These are phyloP conservation scores for Ambrosia trifida DNA, from an alignment of 129 eudicot species.

Conservation along the genomic window DNA sequence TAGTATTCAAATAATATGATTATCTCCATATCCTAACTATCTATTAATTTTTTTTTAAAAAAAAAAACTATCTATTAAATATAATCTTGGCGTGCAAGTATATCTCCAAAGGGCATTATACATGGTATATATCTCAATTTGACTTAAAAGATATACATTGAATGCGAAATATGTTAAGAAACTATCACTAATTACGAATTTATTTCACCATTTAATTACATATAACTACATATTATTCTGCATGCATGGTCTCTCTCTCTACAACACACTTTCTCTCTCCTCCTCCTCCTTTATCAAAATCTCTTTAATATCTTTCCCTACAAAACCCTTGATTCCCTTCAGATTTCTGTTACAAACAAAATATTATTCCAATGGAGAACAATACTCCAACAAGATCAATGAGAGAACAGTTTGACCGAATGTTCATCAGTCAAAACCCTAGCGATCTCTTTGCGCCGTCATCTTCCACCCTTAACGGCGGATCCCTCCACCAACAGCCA, in stretches of 20 bases:
- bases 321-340: slow-evolving; percentile 29
- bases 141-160: slow-evolving; percentile 27
- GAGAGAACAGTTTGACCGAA: slow-evolving; percentile 31
- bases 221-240: background rate
- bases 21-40: background rate
- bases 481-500: slow-evolving; percentile 19
- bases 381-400: slow-evolving; percentile 10
- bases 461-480: slow-evolving; percentile 15
- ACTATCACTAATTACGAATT: slow-evolving; percentile 29
- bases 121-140: slow-evolving; percentile 15
- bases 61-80: background rate
- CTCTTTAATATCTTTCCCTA: slow-evolving; percentile 30
- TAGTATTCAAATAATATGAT: background rate
- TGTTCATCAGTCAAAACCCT: slow-evolving; percentile 36
- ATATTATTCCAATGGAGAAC: slow-evolving; percentile 25
- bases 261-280: slow-evolving; percentile 6
- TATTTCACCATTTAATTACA: slow-evolving; percentile 11
- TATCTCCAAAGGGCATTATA: slow-evolving; percentile 8
- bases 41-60: background rate
- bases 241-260: slow-evolving; percentile 34
- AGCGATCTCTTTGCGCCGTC: slow-evolving; percentile 20
- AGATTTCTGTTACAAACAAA: slow-evolving; percentile 33
- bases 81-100: background rate
- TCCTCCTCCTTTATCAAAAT: slow-evolving; percentile 3
- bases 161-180: slow-evolving; percentile 37